Percentiles rank a stretch among this genome's conserved stretches.
phyloP scores from a whole-genome alignment of 1,139 yeast genomes.

The Debaryomyces subglobosus region DNA sequence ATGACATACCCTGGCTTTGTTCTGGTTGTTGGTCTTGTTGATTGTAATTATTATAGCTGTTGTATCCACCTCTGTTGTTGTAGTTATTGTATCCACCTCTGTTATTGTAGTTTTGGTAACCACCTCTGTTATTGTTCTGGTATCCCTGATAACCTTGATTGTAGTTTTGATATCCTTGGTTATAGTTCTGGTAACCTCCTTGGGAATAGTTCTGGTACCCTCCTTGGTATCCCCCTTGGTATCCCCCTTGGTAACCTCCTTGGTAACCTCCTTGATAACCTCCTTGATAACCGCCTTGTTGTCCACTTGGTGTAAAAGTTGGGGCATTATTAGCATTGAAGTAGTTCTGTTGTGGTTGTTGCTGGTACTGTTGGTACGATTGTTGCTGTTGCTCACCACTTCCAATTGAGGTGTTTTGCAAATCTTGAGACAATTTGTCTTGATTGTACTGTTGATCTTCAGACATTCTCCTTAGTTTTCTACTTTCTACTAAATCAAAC shows the following conservation, averaged over 20 bases:
- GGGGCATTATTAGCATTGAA: slow-evolving; percentile 46
- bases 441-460: slow-evolving; percentile 47
- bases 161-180: slow-evolving; percentile 27
- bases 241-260: slow-evolving; percentile 22
- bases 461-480: slow-evolving; percentile 37
- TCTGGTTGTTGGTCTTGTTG: slow-evolving; percentile 21
- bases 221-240: slow-evolving; percentile 22
- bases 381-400: slow-evolving; percentile 20
- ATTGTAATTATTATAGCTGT: slow-evolving; percentile 14
- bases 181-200: slow-evolving; percentile 28
- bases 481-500: background rate
- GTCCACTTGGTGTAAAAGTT: slow-evolving; percentile 44
- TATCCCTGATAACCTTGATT: slow-evolving; percentile 17
- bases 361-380: slow-evolving; percentile 20
- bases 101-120: slow-evolving; percentile 33
- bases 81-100: slow-evolving; percentile 25
- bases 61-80: slow-evolving; percentile 24
- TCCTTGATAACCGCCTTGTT: slow-evolving; percentile 27
- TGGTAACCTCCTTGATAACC: slow-evolving; percentile 25
- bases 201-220: slow-evolving; percentile 26
- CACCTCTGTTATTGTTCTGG: slow-evolving; percentile 20
- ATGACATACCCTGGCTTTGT: slow-evolving; percentile 66
- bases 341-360: slow-evolving; percentile 26
- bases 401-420: slow-evolving; percentile 50
- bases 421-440: slow-evolving; percentile 58